These are phyloP conservation scores for Luvunga scandens DNA, from an alignment of 345 rosid genomes.

Conservation along the genomic window DNA sequence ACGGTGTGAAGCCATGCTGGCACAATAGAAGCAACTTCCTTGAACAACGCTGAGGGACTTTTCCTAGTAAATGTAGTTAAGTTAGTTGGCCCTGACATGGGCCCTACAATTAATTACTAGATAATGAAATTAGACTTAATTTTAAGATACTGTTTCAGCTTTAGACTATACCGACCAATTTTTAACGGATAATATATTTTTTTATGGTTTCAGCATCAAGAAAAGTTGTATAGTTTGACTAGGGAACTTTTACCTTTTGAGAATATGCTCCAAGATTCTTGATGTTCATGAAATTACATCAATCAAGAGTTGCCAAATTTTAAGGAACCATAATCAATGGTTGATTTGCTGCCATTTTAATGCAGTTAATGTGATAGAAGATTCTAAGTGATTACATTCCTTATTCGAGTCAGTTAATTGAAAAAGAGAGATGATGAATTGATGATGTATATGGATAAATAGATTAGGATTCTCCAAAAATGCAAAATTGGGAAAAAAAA, in stretches of 20 bases:
- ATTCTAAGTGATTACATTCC: too few species aligned
- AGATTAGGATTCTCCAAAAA: too few species aligned
- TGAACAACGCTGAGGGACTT: not conserved
- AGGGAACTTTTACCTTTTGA: not conserved
- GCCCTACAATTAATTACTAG: not conserved
- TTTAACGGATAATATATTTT: not conserved
- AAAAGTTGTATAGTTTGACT: not conserved
- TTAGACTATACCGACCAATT: not conserved
- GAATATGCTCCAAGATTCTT: not conserved
- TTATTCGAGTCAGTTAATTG: too few species aligned
- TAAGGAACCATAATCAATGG: not conserved
- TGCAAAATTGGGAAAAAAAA: too few species aligned
- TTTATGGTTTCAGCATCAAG: not conserved
- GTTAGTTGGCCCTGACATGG: conserved; percentile 16
- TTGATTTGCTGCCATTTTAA: not conserved
- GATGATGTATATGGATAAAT: too few species aligned
- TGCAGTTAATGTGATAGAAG: not conserved
- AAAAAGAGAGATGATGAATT: too few species aligned
- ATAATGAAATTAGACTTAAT: not conserved
- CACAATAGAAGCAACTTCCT: not conserved
- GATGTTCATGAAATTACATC: not conserved
- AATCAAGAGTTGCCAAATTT: not conserved
- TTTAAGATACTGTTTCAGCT: not conserved
- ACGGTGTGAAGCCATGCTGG: conserved; percentile 6
- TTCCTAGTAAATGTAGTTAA: not conserved